Percentiles rank a stretch among this genome's conserved stretches.
These are phyloP conservation scores for Drechslerella dactyloides DNA, from an alignment of 2,329 filamentous ascomycete genomes.

Conservation along the genomic window DNA sequence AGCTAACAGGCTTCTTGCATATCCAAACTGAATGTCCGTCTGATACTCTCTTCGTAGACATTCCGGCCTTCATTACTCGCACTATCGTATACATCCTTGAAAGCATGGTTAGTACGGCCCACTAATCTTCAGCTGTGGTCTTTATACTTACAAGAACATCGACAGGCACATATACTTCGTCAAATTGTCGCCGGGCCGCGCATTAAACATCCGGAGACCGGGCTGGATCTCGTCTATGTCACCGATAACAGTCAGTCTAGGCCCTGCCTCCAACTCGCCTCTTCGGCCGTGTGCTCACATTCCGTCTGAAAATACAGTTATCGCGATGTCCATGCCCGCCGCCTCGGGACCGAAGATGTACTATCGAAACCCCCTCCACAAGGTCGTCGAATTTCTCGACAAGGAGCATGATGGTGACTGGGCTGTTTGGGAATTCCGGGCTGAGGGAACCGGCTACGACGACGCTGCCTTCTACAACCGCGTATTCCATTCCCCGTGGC, in stretches of 20 bases:
- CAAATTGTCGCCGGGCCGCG: conserved; percentile 91
- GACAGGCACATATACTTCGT: conserved; percentile 67
- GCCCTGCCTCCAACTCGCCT: conserved; percentile 52
- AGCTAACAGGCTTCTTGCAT: neutral
- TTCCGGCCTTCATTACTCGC: conserved; percentile 11
- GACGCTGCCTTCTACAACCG: conserved; percentile 85
- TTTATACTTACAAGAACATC: too few species aligned
- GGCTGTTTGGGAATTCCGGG: conserved; percentile 98
- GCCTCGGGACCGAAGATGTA: conserved; percentile 87
- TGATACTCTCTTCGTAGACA: conserved; percentile 8
- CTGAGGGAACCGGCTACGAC: conserved; percentile 93
- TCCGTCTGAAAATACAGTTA: conserved; percentile 60
- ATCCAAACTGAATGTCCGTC: conserved; percentile 9
- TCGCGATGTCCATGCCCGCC: conserved; percentile 82
- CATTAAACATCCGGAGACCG: conserved; percentile 80
- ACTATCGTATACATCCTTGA: conserved; percentile 12
- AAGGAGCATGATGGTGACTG: conserved; percentile 80
- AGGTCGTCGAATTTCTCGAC: conserved; percentile 86
- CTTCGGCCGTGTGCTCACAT: conserved; percentile 24
- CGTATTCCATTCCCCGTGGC: conserved; percentile 91
- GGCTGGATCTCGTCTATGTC: conserved; percentile 93
- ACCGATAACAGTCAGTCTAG: conserved; percentile 72
- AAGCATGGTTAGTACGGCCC: conserved; percentile 26
- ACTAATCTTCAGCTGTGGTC: too few species aligned
- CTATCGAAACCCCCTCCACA: conserved; percentile 90